Evolutionary conservation across 345 rosid species (phyloP).

Genomic region (Geranium rotundifolium): DNA sequence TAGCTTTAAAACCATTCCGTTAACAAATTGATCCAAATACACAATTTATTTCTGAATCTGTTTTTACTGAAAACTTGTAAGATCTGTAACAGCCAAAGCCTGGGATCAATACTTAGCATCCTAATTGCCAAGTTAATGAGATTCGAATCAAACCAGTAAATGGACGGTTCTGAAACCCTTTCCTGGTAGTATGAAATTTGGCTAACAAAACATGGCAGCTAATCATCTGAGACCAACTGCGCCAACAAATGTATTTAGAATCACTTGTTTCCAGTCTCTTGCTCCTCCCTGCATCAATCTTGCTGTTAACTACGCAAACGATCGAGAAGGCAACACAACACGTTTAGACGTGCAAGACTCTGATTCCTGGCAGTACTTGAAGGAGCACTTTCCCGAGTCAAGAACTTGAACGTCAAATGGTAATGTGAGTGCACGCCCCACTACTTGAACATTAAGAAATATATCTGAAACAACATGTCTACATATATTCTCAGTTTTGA

Average conservation of each 20-base stretch:
- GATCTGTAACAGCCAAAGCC: no score
- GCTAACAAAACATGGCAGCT: no score
- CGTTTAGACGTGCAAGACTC: constrained; percentile 2
- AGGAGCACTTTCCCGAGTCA: constrained; percentile 18
- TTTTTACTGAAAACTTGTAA: no score
- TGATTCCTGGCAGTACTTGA: constrained; percentile 13
- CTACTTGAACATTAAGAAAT: constrained; percentile 15
- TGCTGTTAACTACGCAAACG: constrained; percentile 7
- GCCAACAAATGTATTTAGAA: constrained; percentile 13
- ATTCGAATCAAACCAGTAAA: no score
- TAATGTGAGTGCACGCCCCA: constrained; percentile 12
- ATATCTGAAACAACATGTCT: not conserved
- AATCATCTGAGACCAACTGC: constrained; percentile 9
- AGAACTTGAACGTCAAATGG: constrained; percentile 11
- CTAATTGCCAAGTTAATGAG: no score
- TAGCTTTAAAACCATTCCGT: no score
- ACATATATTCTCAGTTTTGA: no score
- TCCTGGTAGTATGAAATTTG: no score
- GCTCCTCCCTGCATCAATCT: constrained; percentile 20
- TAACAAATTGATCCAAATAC: no score
- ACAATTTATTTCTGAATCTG: no score
- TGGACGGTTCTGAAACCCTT: no score
- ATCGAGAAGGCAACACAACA: constrained; percentile 3
- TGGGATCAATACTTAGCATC: no score
- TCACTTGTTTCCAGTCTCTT: constrained; percentile 27